A percentile compares a stretch with the other conserved stretches of the same genome.
Evolutionary conservation across 169 alveolate genomes (phyloP).

Genomic region (Cryptosporidium parvum): DNA sequence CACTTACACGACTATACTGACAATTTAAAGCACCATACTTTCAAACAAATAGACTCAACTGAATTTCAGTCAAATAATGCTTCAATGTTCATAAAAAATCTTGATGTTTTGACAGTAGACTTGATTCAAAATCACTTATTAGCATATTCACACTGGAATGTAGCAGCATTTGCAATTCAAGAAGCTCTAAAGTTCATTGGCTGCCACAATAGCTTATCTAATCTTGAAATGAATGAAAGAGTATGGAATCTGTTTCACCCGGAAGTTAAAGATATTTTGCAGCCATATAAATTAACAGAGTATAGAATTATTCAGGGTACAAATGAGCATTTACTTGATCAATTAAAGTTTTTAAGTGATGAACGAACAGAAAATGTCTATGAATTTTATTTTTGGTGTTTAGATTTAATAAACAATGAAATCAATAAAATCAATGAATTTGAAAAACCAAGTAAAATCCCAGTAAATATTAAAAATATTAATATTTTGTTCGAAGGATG

Average conservation of each 20-base stretch:
- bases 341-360: slow-evolving; percentile 27
- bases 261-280: slow-evolving; percentile 33
- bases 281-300: slow-evolving; percentile 65
- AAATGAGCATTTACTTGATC: slow-evolving; percentile 52
- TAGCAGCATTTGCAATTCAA: slow-evolving; percentile 74
- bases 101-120: slow-evolving; percentile 22
- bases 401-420: slow-evolving; percentile 44
- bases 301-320: slow-evolving; percentile 66
- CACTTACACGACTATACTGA: neutral
- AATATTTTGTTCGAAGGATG: slow-evolving; percentile 61
- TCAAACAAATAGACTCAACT: neutral
- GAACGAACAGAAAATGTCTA: slow-evolving; percentile 50
- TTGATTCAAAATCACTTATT: slow-evolving; percentile 42
- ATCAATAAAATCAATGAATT: neutral
- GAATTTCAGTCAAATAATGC: slow-evolving; percentile 9
- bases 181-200: slow-evolving; percentile 68
- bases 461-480: slow-evolving; percentile 22
- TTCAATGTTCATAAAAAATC: slow-evolving; percentile 41
- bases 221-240: neutral
- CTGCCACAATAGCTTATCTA: slow-evolving; percentile 29
- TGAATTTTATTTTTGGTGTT: slow-evolving; percentile 75
- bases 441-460: neutral
- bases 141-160: slow-evolving; percentile 75
- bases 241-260: slow-evolving; percentile 38
- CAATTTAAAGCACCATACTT: neutral